Base-by-base conservation (phyloP, 495 filamentous ascomycete genomes). In the Aspergillus taichungensis region DNA sequence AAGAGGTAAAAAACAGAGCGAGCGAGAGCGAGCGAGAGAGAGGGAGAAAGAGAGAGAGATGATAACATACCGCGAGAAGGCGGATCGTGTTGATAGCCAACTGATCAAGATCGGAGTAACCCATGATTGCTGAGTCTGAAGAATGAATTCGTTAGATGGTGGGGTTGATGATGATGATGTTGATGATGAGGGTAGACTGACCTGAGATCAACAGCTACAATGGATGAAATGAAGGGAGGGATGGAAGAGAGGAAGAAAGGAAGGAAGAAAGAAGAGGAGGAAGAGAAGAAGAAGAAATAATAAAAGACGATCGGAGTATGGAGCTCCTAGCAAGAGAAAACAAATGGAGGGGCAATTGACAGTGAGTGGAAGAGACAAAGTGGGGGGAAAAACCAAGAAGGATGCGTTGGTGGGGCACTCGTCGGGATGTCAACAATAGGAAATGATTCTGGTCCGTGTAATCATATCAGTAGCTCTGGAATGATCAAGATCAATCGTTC, bases 71-170 rank as follows among this genome's bases (percentile, higher is more conserved):
- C 54, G 92, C 91, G 55, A 98, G 80, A 58, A 88, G 62, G 64
- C 94, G 88, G 73, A 97, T 97, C 63, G 91, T 94, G 84, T 97
- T 97, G 71, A 99, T 85, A 58, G 85, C 85, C 66, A 88, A 79
- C 75, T 83, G 72, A 66, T 99, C 92, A 57, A 79, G 60, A 58
- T 98, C 82, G 56, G 73, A 74, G 77, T 83, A 95, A 72, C 79
- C 81, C 92, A 98, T 98, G 71, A 73, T 94, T 70, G 71, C 71
- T 58, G 54, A 55, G 63, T 64, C 57, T 72, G 50, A 39, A 53
- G 30, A 13, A 43, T 31, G n/a, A 12, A 37, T 35, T 12, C 14
- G 42, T 50, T 48, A 49, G 46, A 18, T 40, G 38, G n/a, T 31
- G 34, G 45, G 11, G 37, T 32, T 33, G 13, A 34, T 18, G 24